Base-by-base conservation (phyloP, 2,329 filamentous ascomycete genomes). In the Talaromyces amestolkiae region DNA sequence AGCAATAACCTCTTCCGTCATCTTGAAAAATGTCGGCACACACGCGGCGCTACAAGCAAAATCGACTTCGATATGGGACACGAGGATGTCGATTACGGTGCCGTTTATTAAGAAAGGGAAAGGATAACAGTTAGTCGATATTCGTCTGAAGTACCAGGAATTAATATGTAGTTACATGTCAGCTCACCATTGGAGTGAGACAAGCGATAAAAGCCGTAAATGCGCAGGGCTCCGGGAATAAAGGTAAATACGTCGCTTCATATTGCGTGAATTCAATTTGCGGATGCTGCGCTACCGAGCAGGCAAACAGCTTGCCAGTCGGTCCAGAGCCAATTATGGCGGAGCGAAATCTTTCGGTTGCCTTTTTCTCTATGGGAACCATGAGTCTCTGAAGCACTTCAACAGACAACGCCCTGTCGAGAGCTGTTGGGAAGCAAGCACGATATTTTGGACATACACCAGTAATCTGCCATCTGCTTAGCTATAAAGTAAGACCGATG, bases 261-360 rank as follows among this genome's bases (percentile, higher is more conserved):
- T 65, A 65, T 10, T 65, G 63, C 15, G n/a, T 27, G 27, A 65
- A 17, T 17, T 65, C 33, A 8, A 65, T 65, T 15, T 58, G 63
- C 13, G 63, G 63, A 45, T 65, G 63, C 15, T 49, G 39, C 10
- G 27, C 39, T 9, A 58, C 49, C 13, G 58, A 65, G 39, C 58
- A 65, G 8, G 63, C 41, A 37, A 65, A 51, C 15, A 65, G n/a
- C 13, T 65, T 65, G 27, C 63, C 49, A 59, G 61, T 61, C 2
- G 58, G 63, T 1, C 58, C 58, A 2, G 63, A 65, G 19, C 63
- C 63, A 3, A 61, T 58, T 27, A 65, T 58, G 17, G 58, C 63
- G 10, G 61, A 61, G 39, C 58, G 39, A 27, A 61, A 61, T n/a
- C 53, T 63, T 10, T 63, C 61, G 15, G 61, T 35, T 35, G 33